Conservation (phyloP, 2,329 filamentous ascomycete genomes). For the Fusarium veterinarium region DNA sequence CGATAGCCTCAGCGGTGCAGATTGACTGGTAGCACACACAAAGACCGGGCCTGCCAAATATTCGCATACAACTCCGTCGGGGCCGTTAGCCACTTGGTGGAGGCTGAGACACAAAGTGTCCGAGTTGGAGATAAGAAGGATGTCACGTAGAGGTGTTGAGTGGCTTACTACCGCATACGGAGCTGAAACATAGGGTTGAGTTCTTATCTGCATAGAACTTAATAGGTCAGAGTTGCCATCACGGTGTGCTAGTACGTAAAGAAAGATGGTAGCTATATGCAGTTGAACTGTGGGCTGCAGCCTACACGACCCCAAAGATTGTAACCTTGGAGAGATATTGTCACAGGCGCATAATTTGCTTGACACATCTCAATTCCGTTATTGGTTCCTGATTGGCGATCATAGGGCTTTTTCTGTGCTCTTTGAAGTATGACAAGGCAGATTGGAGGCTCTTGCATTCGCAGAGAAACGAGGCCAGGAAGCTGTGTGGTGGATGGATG, state of each 20-base stretch:
- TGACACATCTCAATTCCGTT: neutral
- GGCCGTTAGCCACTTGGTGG: neutral
- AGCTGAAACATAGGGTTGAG: neutral
- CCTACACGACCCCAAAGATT: neutral
- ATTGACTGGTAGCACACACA: neutral
- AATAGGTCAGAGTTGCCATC: neutral
- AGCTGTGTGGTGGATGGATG: neutral
- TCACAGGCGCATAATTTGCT: neutral
- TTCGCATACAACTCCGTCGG: no score
- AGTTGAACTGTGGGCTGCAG: neutral
- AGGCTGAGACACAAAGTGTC: neutral
- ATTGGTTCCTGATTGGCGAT: neutral
- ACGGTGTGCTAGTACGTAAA: neutral
- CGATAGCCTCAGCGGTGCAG: neutral
- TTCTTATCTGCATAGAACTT: neutral
- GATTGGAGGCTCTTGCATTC: neutral
- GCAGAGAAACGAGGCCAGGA: neutral
- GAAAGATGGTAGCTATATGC: neutral
- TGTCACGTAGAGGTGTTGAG: neutral
- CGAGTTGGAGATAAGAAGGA: neutral
- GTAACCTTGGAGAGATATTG: neutral
- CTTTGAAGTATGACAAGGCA: neutral
- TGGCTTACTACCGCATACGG: neutral
- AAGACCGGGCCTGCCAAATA: neutral
- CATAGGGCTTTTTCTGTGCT: slow-evolving; percentile 10